Evolutionary conservation across 2,329 filamentous ascomycete genomes (phyloP), one percentile per base, ranked within the genome.

Genomic region (Ophiocordyceps robertsii): DNA sequence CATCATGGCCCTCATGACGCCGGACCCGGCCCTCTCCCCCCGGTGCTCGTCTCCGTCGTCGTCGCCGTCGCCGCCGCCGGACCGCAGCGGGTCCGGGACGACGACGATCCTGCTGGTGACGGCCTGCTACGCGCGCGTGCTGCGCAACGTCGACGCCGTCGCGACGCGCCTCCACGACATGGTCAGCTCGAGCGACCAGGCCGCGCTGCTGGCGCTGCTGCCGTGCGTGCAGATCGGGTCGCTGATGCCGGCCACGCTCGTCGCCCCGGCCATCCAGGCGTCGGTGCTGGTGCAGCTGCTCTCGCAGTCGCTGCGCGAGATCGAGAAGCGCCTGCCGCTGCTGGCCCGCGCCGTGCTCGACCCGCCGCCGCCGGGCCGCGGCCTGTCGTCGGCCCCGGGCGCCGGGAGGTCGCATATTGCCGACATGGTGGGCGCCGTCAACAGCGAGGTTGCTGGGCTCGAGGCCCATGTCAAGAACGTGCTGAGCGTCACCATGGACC

Each of bases 211-310:
- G 10, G 36, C 30, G 12, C 43, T 44, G 35, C 35, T 44, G 35
- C 35, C 43, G 13, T 33, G 38, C 21, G 29, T 41, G 19, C 43
- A 44, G 24, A 37, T 44, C 19, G 43, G 43, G 19, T 35, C 38
- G 13, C 38, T 33, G 17, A 36, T 31, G 14, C 29, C 38, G 12
- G 17, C 24, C 3, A 40, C 42, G 27, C 29, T 40, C 19, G 39
- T 38, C 9, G 33, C 27, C 24, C 43, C 43, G 14, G 43, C 43
- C 11, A 41, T 44, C 16, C 43, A 44, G 29, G 33, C 39, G 3
- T 44, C 43, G 9, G 29, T 44, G 8, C 38, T 44, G n/a, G 29
- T 41, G 3, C 43, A 40, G 35, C 39, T 44, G 8, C 43, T 44
- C 11, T 44, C 35, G 4, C 43, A 44, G 29, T 41, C 39, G 17